phyloP scores from a whole-genome alignment of 2,329 filamentous ascomycete species.

The Phialophora tarda region DNA sequence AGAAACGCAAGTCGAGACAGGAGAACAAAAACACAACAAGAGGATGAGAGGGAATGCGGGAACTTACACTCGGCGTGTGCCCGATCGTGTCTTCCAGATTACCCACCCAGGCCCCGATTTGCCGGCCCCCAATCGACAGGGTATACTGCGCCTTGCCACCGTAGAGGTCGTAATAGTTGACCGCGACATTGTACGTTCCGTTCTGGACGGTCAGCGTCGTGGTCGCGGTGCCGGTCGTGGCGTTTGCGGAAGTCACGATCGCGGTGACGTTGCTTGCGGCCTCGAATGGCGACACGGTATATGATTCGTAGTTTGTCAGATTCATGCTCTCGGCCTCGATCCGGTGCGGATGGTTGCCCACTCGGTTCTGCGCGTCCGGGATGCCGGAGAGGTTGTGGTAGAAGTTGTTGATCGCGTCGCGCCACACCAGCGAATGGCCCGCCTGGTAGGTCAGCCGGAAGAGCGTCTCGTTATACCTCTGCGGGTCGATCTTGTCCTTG shows the following conservation, averaged over 20 bases:
- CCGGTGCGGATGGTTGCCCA: slow-evolving; percentile 67
- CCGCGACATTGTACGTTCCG: slow-evolving; percentile 66
- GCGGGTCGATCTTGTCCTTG: slow-evolving; percentile 61
- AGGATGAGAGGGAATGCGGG: neutral
- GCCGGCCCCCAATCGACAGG: slow-evolving; percentile 58
- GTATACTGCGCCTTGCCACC: slow-evolving; percentile 64
- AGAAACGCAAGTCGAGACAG: neutral
- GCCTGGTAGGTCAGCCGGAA: slow-evolving; percentile 69
- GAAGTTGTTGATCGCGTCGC: slow-evolving; percentile 69
- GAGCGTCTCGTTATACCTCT: slow-evolving; percentile 64
- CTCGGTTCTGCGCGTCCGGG: slow-evolving; percentile 60
- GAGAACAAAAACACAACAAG: neutral
- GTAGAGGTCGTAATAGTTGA: slow-evolving; percentile 70
- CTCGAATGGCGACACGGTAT: slow-evolving; percentile 63
- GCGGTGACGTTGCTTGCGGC: slow-evolving; percentile 62
- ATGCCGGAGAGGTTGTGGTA: slow-evolving; percentile 68
- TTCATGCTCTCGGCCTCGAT: slow-evolving; percentile 72
- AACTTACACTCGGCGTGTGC: slow-evolving; percentile 52
- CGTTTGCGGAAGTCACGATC: slow-evolving; percentile 62
- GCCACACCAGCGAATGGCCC: slow-evolving; percentile 72
- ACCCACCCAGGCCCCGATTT: slow-evolving; percentile 64
- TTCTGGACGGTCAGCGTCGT: slow-evolving; percentile 55
- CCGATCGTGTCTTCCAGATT: slow-evolving; percentile 66
- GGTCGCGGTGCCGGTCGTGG: slow-evolving; percentile 57
- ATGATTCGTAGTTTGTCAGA: slow-evolving; percentile 62